Evolutionary conservation across 345 rosid genomes (phyloP).

Genomic region (Cochlearia excelsa): DNA sequence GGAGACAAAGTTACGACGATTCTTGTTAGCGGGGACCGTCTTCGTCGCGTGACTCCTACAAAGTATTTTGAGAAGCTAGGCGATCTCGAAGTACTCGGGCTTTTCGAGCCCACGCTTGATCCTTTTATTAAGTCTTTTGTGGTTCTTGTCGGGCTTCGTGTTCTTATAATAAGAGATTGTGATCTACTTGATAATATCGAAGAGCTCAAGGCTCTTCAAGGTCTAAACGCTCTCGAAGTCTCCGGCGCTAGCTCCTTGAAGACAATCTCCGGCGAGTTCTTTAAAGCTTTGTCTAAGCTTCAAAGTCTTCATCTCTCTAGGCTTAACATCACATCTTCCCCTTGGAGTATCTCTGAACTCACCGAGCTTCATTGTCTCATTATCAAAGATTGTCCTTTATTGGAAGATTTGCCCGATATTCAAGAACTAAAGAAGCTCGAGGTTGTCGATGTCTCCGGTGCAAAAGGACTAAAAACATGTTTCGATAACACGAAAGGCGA

Average conservation of each 20-base stretch:
- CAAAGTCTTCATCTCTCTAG: constrained; percentile 53
- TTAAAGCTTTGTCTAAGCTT: constrained; percentile 30
- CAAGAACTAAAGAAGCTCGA: constrained; percentile 36
- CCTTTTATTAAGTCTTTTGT: constrained; percentile 1
- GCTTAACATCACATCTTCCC: constrained; percentile 36
- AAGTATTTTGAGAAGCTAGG: constrained; percentile 30
- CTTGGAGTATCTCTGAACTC: constrained; percentile 32
- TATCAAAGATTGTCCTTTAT: constrained; percentile 38
- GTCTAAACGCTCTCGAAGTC: constrained; percentile 50
- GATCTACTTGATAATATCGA: constrained; percentile 29
- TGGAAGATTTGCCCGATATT: constrained; percentile 42
- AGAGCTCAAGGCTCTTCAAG: constrained; percentile 24
- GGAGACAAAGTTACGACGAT: constrained; percentile 33
- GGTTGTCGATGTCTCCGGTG: constrained; percentile 54
- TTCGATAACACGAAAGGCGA: constrained; percentile 23
- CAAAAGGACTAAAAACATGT: constrained; percentile 32
- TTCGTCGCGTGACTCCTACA: constrained; percentile 30
- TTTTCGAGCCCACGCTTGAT: constrained; percentile 40
- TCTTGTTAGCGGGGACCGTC: constrained; percentile 46
- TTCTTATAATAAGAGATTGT: constrained; percentile 56
- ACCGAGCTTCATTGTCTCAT: constrained; percentile 43
- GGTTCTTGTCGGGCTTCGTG: constrained; percentile 16
- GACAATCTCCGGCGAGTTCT: constrained; percentile 33
- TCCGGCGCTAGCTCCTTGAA: constrained; percentile 45
- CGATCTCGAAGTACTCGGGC: constrained; percentile 42